Evolutionary conservation across 805 yeast species (phyloP), one percentile per base, ranked within the genome.

Genomic region (Starmerella floris): DNA sequence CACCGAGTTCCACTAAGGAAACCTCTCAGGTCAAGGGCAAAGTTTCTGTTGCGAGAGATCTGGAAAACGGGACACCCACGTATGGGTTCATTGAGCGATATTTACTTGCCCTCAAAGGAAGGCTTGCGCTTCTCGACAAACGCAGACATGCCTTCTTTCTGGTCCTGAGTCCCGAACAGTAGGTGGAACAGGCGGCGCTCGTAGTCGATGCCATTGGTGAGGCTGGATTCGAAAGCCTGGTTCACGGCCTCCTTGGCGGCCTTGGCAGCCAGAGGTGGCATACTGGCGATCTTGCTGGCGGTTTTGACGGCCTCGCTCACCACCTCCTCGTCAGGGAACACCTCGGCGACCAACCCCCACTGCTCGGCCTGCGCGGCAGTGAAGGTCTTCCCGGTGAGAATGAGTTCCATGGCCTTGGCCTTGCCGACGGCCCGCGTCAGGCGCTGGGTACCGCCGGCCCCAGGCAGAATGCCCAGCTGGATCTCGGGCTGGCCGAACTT

Each of bases 401-500:
- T 63, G 17, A 60, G 50, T 46, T 72, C 75, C 67, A 68, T 66
- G 13, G 76, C 74, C 30, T 62, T 58, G 10, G 72, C 60, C 55
- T 70, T 69, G 15, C 77, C 76, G 47, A 72, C 61, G 15, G 70
- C 65, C 30, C 65, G 57, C 20, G 68, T 60, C 33, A 72, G 61
- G 20, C 76, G 61, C 55, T 72, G 75, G 1, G 76, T 69, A 16
- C 76, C 77, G 16, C 77, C 77, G 10, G 73, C 64, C 2, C 64
- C 73, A 31, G 74, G 74, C 26, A 70, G 62, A 17, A 70, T 62
- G 3, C 76, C 77, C 22, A 72, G 59, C 45, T 65, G 67, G 53
- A 72, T 68, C 55, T 72, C 77, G 22, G 77, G 77, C 54, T 71
- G 75, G 10, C 76, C 77, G 49, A 72, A 70, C 32, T 55, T 55